phyloP scores from a whole-genome alignment of 371 early-diverging fungal genomes.

The Actinomortierella ambigua region DNA sequence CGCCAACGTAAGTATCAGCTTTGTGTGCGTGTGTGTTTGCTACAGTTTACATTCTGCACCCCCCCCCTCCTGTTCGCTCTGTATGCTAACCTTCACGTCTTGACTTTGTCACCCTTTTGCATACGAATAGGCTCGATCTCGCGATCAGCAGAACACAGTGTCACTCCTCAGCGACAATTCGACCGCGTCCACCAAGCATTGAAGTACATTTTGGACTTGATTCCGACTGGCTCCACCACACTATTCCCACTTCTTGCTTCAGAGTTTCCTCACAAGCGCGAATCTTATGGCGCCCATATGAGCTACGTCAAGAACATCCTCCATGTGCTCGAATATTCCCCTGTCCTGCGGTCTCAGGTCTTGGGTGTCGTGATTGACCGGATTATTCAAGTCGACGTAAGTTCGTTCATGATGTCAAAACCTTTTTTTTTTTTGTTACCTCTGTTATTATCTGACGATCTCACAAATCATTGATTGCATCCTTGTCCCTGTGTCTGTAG shows the following conservation, averaged over 20 bases:
- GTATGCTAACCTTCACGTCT: neutral
- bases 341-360: slow-evolving; percentile 74
- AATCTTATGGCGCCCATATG: slow-evolving; percentile 66
- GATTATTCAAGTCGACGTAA: slow-evolving; percentile 87
- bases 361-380: slow-evolving; percentile 79
- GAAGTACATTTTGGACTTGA: slow-evolving; percentile 68
- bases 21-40: neutral
- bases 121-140: slow-evolving; percentile 12
- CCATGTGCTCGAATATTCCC: slow-evolving; percentile 74
- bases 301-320: slow-evolving; percentile 80
- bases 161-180: slow-evolving; percentile 16
- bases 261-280: slow-evolving; percentile 80
- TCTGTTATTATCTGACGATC: slow-evolving; percentile 3
- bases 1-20: slow-evolving; percentile 58
- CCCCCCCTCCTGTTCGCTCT: neutral
- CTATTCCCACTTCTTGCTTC: slow-evolving; percentile 68
- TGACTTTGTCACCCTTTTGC: neutral
- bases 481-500: slow-evolving; percentile 38
- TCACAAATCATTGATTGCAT: neutral
- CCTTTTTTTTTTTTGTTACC: neutral
- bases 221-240: slow-evolving; percentile 79
- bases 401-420: slow-evolving; percentile 3
- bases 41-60: neutral
- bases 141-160: slow-evolving; percentile 1
- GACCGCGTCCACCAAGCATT: slow-evolving; percentile 74